Conservation (phyloP, 345 rosid species). For the Eucalyptus cladocalyx region DNA sequence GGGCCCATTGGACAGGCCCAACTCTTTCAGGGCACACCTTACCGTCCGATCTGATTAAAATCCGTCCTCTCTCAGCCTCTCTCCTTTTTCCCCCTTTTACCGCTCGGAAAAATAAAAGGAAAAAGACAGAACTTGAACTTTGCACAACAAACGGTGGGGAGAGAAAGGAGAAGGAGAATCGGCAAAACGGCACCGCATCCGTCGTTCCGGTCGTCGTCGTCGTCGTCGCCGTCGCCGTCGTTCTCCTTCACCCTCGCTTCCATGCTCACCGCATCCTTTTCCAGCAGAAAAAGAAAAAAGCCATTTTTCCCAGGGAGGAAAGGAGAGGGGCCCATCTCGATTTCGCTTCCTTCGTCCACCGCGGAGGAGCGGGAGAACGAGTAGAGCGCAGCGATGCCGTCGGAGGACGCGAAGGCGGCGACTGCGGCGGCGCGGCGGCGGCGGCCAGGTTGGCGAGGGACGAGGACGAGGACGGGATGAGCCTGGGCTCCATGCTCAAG, state of each 20-base stretch:
- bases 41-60: no score
- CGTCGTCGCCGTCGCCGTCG: no score
- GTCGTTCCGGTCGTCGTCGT: not conserved
- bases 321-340: not conserved
- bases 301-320: not conserved
- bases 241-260: not conserved
- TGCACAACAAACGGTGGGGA: not conserved
- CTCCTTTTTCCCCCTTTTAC: no score
- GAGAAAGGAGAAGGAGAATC: not conserved
- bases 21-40: not conserved
- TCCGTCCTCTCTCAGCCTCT: no score
- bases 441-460: conserved; percentile 17
- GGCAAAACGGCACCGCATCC: not conserved
- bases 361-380: not conserved
- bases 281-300: not conserved
- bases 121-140: not conserved
- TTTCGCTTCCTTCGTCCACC: not conserved
- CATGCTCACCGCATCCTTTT: not conserved
- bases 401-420: conserved; percentile 38
- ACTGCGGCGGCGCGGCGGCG: conserved; percentile 10
- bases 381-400: conserved; percentile 21
- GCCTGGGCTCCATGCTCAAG: conserved; percentile 35
- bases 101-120: not conserved
- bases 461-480: conserved; percentile 21
- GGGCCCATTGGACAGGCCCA: not conserved